Conservation (phyloP, 208 protist species). For the Acanthamoeba divionensis region DNA sequence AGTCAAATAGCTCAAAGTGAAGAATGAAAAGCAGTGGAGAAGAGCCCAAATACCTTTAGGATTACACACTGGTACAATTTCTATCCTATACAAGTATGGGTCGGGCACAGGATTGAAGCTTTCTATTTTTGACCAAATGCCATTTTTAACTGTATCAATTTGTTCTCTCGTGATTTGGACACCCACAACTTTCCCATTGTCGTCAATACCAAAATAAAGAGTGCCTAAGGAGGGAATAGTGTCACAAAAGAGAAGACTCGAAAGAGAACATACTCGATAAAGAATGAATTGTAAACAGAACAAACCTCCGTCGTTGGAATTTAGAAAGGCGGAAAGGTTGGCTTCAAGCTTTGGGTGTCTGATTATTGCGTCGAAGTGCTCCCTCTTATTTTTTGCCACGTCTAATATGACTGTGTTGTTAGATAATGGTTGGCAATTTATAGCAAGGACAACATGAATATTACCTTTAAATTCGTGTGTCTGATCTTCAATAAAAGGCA, state of each 20-base stretch:
- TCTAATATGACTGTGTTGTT: no score
- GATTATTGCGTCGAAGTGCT: slow-evolving; percentile 9
- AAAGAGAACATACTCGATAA: background rate
- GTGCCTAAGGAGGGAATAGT: background rate
- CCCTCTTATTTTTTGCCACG: background rate
- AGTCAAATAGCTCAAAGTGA: no score
- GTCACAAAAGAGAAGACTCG: background rate
- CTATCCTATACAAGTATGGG: background rate
- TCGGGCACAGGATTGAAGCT: slow-evolving; percentile 19
- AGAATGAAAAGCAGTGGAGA: no score
- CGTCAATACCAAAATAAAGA: background rate
- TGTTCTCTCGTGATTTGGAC: background rate
- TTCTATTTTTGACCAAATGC: slow-evolving; percentile 6
- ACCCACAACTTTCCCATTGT: background rate
- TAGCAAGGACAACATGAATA: no score
- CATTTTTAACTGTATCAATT: background rate
- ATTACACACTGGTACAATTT: slow-evolving; percentile 20
- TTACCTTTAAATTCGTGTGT: no score
- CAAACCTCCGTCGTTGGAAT: background rate
- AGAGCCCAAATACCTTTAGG: no score
- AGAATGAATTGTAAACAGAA: no score
- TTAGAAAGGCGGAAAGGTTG: slow-evolving; percentile 10
- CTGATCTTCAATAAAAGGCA: background rate
- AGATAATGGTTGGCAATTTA: no score
- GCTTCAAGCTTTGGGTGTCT: slow-evolving; percentile 15